phyloP scores from a whole-genome alignment of 1,139 yeast species.

The Geotrichum bryndzae region DNA sequence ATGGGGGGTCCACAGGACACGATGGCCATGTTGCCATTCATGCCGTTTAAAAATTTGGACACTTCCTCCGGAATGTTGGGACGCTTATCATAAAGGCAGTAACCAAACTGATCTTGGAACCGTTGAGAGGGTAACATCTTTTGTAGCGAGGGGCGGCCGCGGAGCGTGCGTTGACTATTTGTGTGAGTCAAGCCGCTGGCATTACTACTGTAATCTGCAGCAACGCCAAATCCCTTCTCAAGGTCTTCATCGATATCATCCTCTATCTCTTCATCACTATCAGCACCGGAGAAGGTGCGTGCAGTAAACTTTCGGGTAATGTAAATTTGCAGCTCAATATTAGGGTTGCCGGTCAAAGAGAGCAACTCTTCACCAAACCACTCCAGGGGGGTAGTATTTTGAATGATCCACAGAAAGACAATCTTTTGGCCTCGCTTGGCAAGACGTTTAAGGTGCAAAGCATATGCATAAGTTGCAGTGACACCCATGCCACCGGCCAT shows the following conservation, averaged over 20 bases:
- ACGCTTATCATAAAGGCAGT: constrained; percentile 11
- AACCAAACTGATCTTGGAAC: constrained; percentile 7
- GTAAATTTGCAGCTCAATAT: constrained; percentile 19
- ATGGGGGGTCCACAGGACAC: constrained; percentile 30
- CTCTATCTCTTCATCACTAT: constrained; percentile 6
- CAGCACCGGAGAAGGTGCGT: constrained; percentile 2
- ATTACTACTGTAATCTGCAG: not conserved
- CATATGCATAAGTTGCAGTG: constrained; percentile 42
- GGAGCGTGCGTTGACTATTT: not conserved
- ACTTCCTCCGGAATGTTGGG: constrained; percentile 15
- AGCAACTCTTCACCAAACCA: constrained; percentile 40
- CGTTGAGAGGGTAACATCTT: constrained; percentile 13
- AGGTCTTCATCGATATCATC: not conserved
- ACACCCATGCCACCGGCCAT: constrained; percentile 67
- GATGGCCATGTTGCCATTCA: constrained; percentile 21
- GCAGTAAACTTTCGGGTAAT: constrained; percentile 16
- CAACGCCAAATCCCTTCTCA: not conserved
- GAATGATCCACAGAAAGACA: constrained; percentile 48
- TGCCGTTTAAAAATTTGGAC: constrained; percentile 8
- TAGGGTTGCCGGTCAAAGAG: constrained; percentile 9
- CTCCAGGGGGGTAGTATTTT: constrained; percentile 41
- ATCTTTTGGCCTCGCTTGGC: constrained; percentile 31
- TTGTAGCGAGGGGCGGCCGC: not conserved
- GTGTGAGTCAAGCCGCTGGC: not conserved
- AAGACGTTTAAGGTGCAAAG: constrained; percentile 17